Percentiles rank a stretch among this genome's conserved stretches.
These are phyloP conservation scores for Acephala macrosclerotiorum DNA, from an alignment of 2,329 filamentous ascomycete species.

Conservation along the genomic window DNA sequence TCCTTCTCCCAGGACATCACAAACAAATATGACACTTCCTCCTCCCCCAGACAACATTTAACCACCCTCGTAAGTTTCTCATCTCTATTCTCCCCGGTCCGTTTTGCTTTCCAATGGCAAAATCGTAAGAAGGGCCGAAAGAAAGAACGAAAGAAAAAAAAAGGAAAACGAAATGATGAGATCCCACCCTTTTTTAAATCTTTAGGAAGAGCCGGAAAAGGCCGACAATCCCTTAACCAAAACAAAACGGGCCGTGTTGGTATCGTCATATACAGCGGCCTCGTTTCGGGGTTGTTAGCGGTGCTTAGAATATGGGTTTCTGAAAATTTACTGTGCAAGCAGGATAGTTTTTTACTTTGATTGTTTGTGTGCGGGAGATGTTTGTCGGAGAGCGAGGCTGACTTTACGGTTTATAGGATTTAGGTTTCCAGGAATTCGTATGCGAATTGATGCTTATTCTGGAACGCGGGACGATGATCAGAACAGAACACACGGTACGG, in stretches of 20 bases:
- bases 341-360: background rate
- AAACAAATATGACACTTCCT: background rate
- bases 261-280: conserved; percentile 42
- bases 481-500: background rate
- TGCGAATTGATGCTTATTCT: background rate
- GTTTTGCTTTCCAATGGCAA: background rate
- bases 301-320: conserved; percentile 43
- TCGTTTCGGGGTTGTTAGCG: conserved; percentile 36
- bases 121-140: background rate
- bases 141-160: conserved; percentile 4
- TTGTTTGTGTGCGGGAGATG: background rate
- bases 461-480: background rate
- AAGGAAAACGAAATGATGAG: conserved; percentile 39
- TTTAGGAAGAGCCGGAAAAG: conserved; percentile 45
- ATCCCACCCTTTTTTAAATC: conserved; percentile 38
- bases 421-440: background rate
- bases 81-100: background rate
- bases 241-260: conserved; percentile 27
- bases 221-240: conserved; percentile 28
- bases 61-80: conserved; percentile 1
- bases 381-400: background rate
- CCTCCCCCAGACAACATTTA: background rate
- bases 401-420: background rate
- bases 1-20: background rate
- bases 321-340: conserved; percentile 15